A percentile compares a stretch with the other conserved stretches of the same genome.
Conservation (phyloP, 2,329 filamentous ascomycete genomes). For the Knufia petricola region DNA sequence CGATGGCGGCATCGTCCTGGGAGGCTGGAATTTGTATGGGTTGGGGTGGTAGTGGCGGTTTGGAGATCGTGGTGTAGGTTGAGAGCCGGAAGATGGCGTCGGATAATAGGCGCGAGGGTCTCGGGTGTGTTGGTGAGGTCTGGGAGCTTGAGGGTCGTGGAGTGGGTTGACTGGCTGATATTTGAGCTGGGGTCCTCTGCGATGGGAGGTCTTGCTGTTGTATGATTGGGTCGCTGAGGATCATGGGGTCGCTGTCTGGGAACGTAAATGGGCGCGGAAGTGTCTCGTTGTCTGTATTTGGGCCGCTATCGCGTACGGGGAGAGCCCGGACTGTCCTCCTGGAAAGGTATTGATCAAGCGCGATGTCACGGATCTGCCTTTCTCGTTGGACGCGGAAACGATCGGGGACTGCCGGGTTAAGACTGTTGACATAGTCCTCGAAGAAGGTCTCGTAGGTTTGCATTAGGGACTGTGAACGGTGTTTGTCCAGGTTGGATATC, state of each 20-base stretch:
- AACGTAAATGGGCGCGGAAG: too few species aligned
- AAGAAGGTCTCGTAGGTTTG: neutral
- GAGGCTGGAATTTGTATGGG: too few species aligned
- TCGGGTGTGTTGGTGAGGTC: neutral
- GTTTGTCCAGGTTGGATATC: neutral
- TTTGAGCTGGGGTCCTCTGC: neutral
- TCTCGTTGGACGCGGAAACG: neutral
- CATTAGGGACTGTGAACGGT: neutral
- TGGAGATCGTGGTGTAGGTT: neutral
- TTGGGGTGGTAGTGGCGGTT: neutral
- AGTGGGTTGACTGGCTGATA: slow-evolving; percentile 5
- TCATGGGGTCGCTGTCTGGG: neutral
- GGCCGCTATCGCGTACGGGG: too few species aligned
- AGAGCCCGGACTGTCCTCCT: neutral
- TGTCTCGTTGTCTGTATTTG: too few species aligned
- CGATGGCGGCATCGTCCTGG: too few species aligned
- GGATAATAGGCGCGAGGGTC: neutral
- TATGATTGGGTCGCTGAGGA: slow-evolving; percentile 1
- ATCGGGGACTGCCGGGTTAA: neutral
- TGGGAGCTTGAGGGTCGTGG: neutral
- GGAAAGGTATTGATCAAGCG: neutral
- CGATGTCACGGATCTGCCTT: slow-evolving; percentile 1
- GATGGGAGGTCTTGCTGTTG: slow-evolving; percentile 5
- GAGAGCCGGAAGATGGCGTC: slow-evolving; percentile 5
- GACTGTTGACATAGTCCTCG: neutral